These are phyloP conservation scores for Phytophthora quininea DNA, from an alignment of 352 stramenopile species.

Conservation along the genomic window DNA sequence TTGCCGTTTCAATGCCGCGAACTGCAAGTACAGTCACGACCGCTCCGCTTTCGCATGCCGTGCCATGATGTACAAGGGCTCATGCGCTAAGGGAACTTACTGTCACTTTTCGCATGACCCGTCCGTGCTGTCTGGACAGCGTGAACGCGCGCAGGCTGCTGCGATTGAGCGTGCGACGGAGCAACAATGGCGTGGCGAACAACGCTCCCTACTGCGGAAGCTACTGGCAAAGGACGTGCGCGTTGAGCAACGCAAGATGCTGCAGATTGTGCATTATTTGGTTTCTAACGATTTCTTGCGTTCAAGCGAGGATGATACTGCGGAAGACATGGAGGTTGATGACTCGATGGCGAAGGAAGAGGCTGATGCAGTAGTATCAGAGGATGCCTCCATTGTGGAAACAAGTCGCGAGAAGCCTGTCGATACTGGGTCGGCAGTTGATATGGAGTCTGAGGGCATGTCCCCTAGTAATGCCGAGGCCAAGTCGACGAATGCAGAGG, in stretches of 20 bases:
- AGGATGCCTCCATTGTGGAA: constrained; percentile 5
- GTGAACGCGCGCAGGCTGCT: constrained; percentile 32
- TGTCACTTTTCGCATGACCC: constrained; percentile 72
- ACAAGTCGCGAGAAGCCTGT: constrained; percentile 31
- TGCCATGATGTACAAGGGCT: constrained; percentile 58
- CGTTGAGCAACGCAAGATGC: constrained; percentile 72
- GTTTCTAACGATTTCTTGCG: constrained; percentile 67
- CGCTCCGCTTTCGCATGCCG: constrained; percentile 63
- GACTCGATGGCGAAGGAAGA: constrained; percentile 12
- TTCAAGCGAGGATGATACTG: constrained; percentile 15
- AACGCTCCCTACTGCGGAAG: constrained; percentile 75
- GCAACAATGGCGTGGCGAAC: constrained; percentile 66
- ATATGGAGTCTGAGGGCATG: constrained; percentile 11
- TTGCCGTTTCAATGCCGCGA: constrained; percentile 55
- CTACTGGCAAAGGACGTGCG: constrained; percentile 75
- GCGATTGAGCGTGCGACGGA: constrained; percentile 55
- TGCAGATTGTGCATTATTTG: constrained; percentile 77
- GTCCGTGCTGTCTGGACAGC: constrained; percentile 33
- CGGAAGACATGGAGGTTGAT: constrained; percentile 7
- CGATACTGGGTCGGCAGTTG: constrained; percentile 12
- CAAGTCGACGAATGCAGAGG: constrained; percentile 14
- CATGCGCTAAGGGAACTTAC: constrained; percentile 57
- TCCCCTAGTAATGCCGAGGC: constrained; percentile 2
- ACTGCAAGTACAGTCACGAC: constrained; percentile 81
- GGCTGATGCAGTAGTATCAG: constrained; percentile 28